A percentile compares a stretch with the other conserved stretches of the same genome.
Conservation (phyloP, 2,329 filamentous ascomycete species). For the Chaetomiaceae sp. region DNA sequence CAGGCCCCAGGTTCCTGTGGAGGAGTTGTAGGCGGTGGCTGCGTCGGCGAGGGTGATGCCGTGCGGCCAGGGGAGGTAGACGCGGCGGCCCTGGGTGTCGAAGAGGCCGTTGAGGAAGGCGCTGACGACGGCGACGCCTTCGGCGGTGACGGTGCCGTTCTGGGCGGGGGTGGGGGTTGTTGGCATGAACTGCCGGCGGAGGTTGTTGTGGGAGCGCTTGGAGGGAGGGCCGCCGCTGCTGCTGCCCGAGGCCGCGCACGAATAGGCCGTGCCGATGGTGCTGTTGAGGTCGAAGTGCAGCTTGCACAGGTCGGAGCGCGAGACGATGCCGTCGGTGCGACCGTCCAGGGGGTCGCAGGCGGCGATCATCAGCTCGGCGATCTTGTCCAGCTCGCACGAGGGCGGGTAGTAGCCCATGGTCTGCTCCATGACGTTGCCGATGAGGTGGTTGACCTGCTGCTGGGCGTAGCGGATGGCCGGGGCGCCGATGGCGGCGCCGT, state of each 20-base stretch:
- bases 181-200: too few species aligned
- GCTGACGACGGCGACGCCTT: too few species aligned
- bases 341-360: slow-evolving; percentile 25
- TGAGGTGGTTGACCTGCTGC: slow-evolving; percentile 43
- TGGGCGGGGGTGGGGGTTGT: too few species aligned
- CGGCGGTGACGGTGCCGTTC: too few species aligned
- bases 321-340: slow-evolving; percentile 23
- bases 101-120: too few species aligned
- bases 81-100: too few species aligned
- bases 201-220: too few species aligned
- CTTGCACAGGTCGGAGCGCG: slow-evolving; percentile 35
- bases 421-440: slow-evolving; percentile 35
- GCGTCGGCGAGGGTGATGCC: background rate
- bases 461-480: slow-evolving; percentile 44
- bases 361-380: slow-evolving; percentile 18
- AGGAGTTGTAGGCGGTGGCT: background rate
- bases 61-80: too few species aligned
- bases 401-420: slow-evolving; percentile 36
- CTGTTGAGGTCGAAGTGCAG: slow-evolving; percentile 39
- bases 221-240: too few species aligned
- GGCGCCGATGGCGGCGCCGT: slow-evolving; percentile 43
- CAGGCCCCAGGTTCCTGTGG: background rate
- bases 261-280: slow-evolving; percentile 42
- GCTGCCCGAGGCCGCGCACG: slow-evolving; percentile 6
- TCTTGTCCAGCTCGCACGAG: slow-evolving; percentile 31